Base-by-base conservation (phyloP, 2,329 filamentous ascomycete genomes). In the Epichloe baconii region DNA sequence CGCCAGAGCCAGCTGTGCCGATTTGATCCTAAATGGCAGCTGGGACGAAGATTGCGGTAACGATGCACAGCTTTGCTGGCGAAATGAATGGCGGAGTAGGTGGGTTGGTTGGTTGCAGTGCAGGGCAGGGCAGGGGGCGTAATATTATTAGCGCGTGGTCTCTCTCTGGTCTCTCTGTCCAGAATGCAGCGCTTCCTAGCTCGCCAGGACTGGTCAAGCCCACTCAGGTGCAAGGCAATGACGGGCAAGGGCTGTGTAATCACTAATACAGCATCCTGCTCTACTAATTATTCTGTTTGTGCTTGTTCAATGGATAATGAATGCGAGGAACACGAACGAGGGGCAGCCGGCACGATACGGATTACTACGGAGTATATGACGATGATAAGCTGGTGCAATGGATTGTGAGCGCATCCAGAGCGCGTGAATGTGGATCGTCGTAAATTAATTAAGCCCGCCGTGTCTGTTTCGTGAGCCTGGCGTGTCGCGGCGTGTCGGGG, bases 401-500 rank as follows among this genome's bases (percentile, higher is more conserved):
- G 14, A 19, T 15, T 23, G 34, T 19, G 41, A 31, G 31, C 31
- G 37, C n/a, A 38, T 50, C 34, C 21, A 17, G 45, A 35, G 45
- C 54, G 53, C 50, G 51, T 52, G 53, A 50, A 51, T 53, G 56
- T 53, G 58, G 52, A 55, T 59, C 61, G 59, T 57, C 51, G 47
- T 36, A 52, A 52, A 52, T 64, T 59, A 62, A 65, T 67, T 64
- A 65, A 66, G 52, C 52, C 21, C 54, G 68, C 66, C 70, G 70
- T 72, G 70, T 72, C 67, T 49, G 61, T 71, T 71, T 72, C 70
- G 70, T 67, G 69, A 61, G 61, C 59, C 12, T 15, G 41, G 65
- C 68, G 67, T 62, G 26, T 31, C 26, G 7, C 45, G 52, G 56
- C 64, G 64, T 64, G 64, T 62, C 56, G 54, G 23, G 52, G 8